A percentile compares a stretch with the other conserved stretches of the same genome.
These are phyloP conservation scores for Venturia effusa DNA, from an alignment of 2,329 filamentous ascomycete genomes.

Conservation along the genomic window DNA sequence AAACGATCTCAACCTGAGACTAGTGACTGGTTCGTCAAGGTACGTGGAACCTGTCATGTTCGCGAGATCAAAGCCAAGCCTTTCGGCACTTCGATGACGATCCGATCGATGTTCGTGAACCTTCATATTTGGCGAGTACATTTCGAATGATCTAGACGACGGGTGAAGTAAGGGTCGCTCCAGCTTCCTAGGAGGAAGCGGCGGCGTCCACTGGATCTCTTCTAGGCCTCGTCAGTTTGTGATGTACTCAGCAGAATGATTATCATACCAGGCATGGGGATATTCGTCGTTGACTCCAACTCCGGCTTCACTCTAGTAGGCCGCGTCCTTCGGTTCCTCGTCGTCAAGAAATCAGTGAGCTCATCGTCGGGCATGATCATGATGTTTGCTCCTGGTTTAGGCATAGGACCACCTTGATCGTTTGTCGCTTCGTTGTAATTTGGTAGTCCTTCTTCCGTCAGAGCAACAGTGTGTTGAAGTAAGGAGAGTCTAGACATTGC, in stretches of 20 bases:
- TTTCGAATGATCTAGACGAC: not conserved
- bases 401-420: not conserved
- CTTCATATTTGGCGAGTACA: not conserved
- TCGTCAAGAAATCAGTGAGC: not conserved
- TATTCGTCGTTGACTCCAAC: not conserved
- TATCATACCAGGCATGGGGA: not conserved
- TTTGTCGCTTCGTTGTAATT: not conserved
- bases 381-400: not conserved
- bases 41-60: not conserved
- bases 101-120: not conserved
- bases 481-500: slow-evolving; percentile 14
- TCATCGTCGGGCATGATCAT: not conserved
- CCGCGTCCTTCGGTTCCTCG: not conserved
- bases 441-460: not conserved
- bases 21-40: not conserved
- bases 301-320: not conserved
- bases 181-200: not conserved
- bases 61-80: not conserved
- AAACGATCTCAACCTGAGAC: not conserved
- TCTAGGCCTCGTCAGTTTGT: not conserved
- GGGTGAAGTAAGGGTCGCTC: not conserved
- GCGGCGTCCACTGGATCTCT: not conserved
- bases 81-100: not conserved
- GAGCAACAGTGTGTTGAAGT: not conserved
- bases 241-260: not conserved